Evolutionary conservation across 1,139 yeast species (phyloP).

Genomic region (Kurtzmaniella quercitrusa): DNA sequence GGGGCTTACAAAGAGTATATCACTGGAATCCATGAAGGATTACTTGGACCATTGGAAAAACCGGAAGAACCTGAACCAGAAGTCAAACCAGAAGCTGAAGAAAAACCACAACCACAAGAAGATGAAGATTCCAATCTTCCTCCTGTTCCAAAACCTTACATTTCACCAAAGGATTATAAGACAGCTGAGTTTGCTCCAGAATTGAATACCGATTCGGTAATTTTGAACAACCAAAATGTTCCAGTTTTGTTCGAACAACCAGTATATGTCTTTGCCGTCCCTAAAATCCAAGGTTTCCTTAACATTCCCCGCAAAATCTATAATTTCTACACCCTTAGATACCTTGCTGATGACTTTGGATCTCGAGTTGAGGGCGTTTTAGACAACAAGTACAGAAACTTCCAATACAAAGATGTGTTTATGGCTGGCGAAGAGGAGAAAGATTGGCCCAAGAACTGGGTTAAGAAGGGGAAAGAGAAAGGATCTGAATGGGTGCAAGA

Average conservation of each 20-base stretch:
- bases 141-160: conserved; percentile 63
- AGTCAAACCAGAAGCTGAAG: conserved; percentile 12
- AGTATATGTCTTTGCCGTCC: conserved; percentile 66
- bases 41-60: conserved; percentile 81
- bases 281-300: conserved; percentile 72
- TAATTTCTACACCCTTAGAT: conserved; percentile 72
- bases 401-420: conserved; percentile 49
- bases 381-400: conserved; percentile 53
- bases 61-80: conserved; percentile 33
- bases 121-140: conserved; percentile 21
- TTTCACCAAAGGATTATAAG: conserved; percentile 52
- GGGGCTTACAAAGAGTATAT: conserved; percentile 95
- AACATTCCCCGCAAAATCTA: conserved; percentile 73
- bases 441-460: conserved; percentile 93
- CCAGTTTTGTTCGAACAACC: conserved; percentile 74
- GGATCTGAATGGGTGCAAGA: conserved; percentile 89
- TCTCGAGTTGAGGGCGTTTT: conserved; percentile 58
- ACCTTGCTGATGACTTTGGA: conserved; percentile 69
- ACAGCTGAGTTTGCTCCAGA: conserved; percentile 60
- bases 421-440: conserved; percentile 67
- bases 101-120: conserved; percentile 14
- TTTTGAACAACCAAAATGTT: conserved; percentile 33
- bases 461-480: conserved; percentile 62
- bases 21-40: conserved; percentile 89
- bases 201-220: conserved; percentile 28